Percentiles rank a stretch among this genome's conserved stretches.
These are phyloP conservation scores for Coemansia sp. DNA, from an alignment of 192 early-diverging fungal species.

Conservation along the genomic window DNA sequence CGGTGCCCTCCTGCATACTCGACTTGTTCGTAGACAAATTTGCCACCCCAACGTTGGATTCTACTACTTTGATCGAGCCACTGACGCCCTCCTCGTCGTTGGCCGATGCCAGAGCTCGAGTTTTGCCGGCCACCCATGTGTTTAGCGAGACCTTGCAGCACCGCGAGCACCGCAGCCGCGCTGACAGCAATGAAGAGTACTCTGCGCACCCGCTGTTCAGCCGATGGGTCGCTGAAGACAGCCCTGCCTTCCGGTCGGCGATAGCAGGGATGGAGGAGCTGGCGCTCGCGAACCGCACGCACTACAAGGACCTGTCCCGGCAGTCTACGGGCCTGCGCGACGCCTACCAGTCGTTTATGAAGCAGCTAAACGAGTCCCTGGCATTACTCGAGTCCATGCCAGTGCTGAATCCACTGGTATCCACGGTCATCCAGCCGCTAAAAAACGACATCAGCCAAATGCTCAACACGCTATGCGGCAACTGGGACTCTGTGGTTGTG, in stretches of 20 bases:
- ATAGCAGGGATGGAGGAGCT: slow-evolving; percentile 40
- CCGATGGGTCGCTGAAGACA: slow-evolving; percentile 47
- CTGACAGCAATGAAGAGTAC: not conserved
- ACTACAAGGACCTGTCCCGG: slow-evolving; percentile 41
- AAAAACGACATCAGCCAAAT: slow-evolving; percentile 31
- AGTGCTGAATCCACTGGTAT: slow-evolving; percentile 28
- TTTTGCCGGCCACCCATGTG: slow-evolving; percentile 19
- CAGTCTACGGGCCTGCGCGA: slow-evolving; percentile 32
- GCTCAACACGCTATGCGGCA: slow-evolving; percentile 41
- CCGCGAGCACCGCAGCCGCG: slow-evolving; percentile 3
- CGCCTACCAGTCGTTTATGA: slow-evolving; percentile 42
- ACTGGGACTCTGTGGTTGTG: slow-evolving; percentile 49
- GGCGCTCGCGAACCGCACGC: slow-evolving; percentile 25
- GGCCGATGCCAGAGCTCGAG: not conserved
- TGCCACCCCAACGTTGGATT: not conserved
- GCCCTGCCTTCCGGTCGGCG: slow-evolving; percentile 41
- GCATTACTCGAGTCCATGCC: slow-evolving; percentile 14
- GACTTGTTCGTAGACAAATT: slow-evolving; percentile 1
- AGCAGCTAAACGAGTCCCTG: slow-evolving; percentile 23
- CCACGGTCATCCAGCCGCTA: slow-evolving; percentile 31
- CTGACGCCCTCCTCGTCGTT: not conserved
- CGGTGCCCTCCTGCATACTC: not conserved
- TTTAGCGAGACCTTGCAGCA: slow-evolving; percentile 37
- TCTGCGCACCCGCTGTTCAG: slow-evolving; percentile 44
- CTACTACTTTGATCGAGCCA: not conserved